Conservation (phyloP, 495 filamentous ascomycete genomes). For the Astrothelium subdiscretum region DNA sequence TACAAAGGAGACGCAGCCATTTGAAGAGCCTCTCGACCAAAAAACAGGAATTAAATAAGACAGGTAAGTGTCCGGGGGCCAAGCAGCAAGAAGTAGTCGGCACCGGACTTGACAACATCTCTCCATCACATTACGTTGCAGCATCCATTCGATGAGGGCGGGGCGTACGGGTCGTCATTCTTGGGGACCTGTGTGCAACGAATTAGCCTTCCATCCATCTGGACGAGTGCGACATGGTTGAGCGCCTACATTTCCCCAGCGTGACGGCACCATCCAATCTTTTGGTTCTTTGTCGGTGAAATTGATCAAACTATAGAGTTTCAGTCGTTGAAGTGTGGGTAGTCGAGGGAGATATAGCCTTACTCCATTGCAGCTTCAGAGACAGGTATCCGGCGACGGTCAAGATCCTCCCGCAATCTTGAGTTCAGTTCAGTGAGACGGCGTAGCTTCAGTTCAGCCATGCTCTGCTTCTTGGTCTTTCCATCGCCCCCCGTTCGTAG, state of each 20-base stretch:
- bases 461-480: slow-evolving; percentile 97
- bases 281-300: slow-evolving; percentile 87
- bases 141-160: slow-evolving; percentile 80
- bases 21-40: neutral
- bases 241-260: slow-evolving; percentile 75
- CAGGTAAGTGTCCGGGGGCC: neutral
- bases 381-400: slow-evolving; percentile 86
- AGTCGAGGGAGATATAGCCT: slow-evolving; percentile 23
- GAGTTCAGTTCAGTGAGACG: slow-evolving; percentile 93
- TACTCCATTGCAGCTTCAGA: slow-evolving; percentile 91
- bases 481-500: slow-evolving; percentile 34
- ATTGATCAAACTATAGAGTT: slow-evolving; percentile 63
- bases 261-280: slow-evolving; percentile 96
- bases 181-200: slow-evolving; percentile 53
- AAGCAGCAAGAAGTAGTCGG: neutral
- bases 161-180: slow-evolving; percentile 92
- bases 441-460: slow-evolving; percentile 94
- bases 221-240: neutral
- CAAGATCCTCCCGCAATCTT: slow-evolving; percentile 85
- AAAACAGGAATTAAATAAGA: slow-evolving; percentile 3
- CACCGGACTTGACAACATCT: slow-evolving; percentile 1
- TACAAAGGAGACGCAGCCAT: slow-evolving; percentile 1
- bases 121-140: slow-evolving; percentile 77
- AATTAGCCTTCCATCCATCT: slow-evolving; percentile 10
- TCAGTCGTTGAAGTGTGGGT: slow-evolving; percentile 5